phyloP scores from a whole-genome alignment of 805 yeast species.

The Cephaloascus fragrans region DNA sequence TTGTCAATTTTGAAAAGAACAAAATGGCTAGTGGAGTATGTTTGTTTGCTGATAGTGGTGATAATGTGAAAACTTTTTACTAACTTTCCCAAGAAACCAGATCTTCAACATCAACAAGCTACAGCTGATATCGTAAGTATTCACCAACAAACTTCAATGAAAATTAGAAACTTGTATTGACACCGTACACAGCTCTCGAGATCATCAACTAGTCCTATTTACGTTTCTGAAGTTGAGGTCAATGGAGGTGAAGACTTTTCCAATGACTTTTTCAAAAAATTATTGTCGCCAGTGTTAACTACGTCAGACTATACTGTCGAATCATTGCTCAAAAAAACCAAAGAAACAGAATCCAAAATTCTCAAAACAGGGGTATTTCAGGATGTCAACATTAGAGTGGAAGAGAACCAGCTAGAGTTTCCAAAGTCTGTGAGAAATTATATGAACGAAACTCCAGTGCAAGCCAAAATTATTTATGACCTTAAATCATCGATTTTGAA shows the following conservation, averaged over 20 bases:
- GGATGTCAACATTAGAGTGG: slow-evolving; percentile 27
- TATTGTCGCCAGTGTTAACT: slow-evolving; percentile 33
- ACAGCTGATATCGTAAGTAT: background rate
- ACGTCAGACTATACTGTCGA: slow-evolving; percentile 31
- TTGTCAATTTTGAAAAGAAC: too few species aligned
- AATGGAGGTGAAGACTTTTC: slow-evolving; percentile 34
- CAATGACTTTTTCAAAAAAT: slow-evolving; percentile 32
- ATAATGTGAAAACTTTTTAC: background rate
- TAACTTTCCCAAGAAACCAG: background rate
- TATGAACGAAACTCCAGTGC: slow-evolving; percentile 28
- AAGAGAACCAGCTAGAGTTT: slow-evolving; percentile 20
- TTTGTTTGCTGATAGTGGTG: background rate
- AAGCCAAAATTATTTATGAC: slow-evolving; percentile 34
- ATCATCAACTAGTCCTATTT: slow-evolving; percentile 14
- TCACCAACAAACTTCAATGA: background rate
- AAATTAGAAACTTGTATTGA: too few species aligned
- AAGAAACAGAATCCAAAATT: slow-evolving; percentile 21
- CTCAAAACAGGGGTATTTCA: slow-evolving; percentile 35
- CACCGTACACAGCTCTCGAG: background rate
- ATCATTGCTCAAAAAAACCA: slow-evolving; percentile 24
- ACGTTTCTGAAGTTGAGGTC: slow-evolving; percentile 24
- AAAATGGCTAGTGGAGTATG: background rate
- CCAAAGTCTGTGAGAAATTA: slow-evolving; percentile 16
- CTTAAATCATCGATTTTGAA: slow-evolving; percentile 27
- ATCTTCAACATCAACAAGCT: background rate